Conservation (phyloP, 345 rosid species). For the Brassica napus region Da-Ae NC_063446.1:27701001-27701500, state of each 20-base stretch:
- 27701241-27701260: conserved; percentile 54
- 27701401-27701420: conserved; percentile 75
- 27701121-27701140: conserved; percentile 93
- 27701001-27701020: conserved; percentile 70
- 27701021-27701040: conserved; percentile 87
- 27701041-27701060: conserved; percentile 64
- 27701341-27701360: conserved; percentile 80
- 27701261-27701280: conserved; percentile 47
- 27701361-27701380: conserved; percentile 52
- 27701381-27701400: conserved; percentile 55
- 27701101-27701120: conserved; percentile 74
- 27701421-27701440: conserved; percentile 88
- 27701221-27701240: conserved; percentile 85
- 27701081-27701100: conserved; percentile 67
- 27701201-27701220: conserved; percentile 89
- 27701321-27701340: conserved; percentile 82
- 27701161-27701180: conserved; percentile 67
- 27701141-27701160: conserved; percentile 62
- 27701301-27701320: conserved; percentile 79
- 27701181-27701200: conserved; percentile 65
- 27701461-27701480: conserved; percentile 54
- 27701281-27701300: conserved; percentile 65
- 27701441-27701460: conserved; percentile 90
- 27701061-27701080: conserved; percentile 53
- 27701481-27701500: conserved; percentile 66